phyloP scores from a whole-genome alignment of 2,329 filamentous ascomycete genomes.

The Clarireedia sp. region DNA sequence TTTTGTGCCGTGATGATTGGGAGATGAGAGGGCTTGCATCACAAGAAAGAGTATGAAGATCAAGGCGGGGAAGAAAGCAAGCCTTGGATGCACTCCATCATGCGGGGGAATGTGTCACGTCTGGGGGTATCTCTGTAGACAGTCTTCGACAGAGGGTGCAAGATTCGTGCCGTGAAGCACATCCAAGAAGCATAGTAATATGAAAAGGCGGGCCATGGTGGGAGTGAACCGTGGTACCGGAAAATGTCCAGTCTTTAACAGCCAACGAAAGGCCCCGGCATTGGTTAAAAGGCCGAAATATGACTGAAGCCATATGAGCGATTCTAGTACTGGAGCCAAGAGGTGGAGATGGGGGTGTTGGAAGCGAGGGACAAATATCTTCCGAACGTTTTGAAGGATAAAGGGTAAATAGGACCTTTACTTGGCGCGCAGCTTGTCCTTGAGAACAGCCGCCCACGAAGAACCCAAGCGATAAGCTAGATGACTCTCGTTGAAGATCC shows the following conservation, averaged over 20 bases:
- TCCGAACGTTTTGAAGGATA: not conserved
- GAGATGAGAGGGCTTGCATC: not conserved
- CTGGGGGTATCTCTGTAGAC: not conserved
- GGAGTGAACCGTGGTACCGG: not conserved
- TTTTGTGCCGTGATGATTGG: not conserved
- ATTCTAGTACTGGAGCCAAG: not conserved
- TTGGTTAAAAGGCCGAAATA: not conserved
- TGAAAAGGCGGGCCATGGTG: not conserved
- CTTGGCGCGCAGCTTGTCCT: not conserved
- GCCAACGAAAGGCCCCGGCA: not conserved
- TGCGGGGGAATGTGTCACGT: not conserved
- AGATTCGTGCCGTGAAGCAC: not conserved
- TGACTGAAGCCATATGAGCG: not conserved
- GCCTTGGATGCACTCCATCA: not conserved
- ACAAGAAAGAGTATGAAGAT: not conserved
- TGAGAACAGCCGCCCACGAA: not conserved
- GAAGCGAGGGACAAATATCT: not conserved
- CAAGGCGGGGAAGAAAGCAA: not conserved
- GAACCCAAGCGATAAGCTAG: not conserved
- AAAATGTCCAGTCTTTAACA: not conserved
- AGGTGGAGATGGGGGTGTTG: not conserved
- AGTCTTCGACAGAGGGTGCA: not conserved
- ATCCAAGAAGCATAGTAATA: not conserved
- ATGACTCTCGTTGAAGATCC: not conserved
- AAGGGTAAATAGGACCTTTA: not conserved